Evolutionary conservation across 2,329 filamentous ascomycete species (phyloP), one percentile per base, ranked within the genome.

Genomic region (Colletotrichum lindemuthianum): DNA sequence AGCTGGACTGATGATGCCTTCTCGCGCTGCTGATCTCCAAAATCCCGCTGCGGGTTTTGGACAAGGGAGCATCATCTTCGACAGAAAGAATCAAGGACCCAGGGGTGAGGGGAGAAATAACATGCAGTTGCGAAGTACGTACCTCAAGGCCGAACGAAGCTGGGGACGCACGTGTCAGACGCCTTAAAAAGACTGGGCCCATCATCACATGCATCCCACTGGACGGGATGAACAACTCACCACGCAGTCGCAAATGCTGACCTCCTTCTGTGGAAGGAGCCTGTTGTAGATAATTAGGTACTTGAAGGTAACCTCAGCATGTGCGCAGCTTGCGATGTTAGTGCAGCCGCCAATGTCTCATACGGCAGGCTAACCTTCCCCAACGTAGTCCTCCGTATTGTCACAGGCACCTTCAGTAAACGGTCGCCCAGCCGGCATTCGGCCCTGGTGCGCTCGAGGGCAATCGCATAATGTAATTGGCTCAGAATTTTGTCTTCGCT

Each of bases 141-240:
- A 24, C 24, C 24, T 24, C 24, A 3, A 24, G 5, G 24, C 24
- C 24, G 47, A 32, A 49, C 57, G 59, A 51, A 51, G 47, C 45
- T 58, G 55, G 63, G 53, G 59, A 64, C 66, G 66, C 66, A 68
- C 64, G 66, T 68, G 66, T 66, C 56, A 68, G 64, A 60, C 36
- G 13, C 15, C 45, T 57, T 53, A 39, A 24, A 24, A 24, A 1
- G 24, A 24, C 59, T 24, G 50, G 34, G 56, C 34, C 52, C 64
- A 44, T 50, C 55, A 63, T 68, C 66, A 68, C 66, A 68, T 68
- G 66, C 66, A 59, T 63, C 48, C 7, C 34, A 44, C 12, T 34
- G 55, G 60, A 64, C 60, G 56, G 63, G 53, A 63, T 58, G 64
- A 61, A 61, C 58, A 51, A 63, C n/a, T 43, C 45, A 40, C 36